Conservation (phyloP, 345 rosid genomes). For the Gossypium herbaceum region DNA sequence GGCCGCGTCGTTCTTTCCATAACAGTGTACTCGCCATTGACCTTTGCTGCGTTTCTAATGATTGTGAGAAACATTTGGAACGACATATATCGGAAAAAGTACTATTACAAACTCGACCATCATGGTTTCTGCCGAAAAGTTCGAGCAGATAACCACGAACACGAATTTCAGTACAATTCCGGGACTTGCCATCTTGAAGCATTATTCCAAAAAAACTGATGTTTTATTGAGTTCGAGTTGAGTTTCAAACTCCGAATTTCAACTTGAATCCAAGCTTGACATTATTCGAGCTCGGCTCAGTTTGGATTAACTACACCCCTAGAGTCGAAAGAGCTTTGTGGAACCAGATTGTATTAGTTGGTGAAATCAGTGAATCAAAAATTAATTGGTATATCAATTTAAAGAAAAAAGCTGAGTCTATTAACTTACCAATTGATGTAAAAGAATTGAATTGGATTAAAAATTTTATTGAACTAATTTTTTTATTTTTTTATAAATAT, state of each 20-base stretch:
- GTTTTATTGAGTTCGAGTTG: too few relatives aligned
- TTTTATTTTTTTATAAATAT: too few relatives aligned
- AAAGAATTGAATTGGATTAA: too few relatives aligned
- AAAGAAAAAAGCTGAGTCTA: fast-evolving
- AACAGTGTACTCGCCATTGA: conserved; percentile 42
- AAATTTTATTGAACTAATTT: too few relatives aligned
- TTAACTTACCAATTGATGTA: fast-evolving
- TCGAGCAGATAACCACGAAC: conserved; percentile 31
- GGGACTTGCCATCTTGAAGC: conserved; percentile 61
- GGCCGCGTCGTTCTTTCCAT: not conserved
- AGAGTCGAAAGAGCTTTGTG: too few relatives aligned
- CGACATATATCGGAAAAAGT: conserved; percentile 44
- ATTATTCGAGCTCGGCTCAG: too few relatives aligned
- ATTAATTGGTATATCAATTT: fast-evolving
- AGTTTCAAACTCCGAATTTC: too few relatives aligned
- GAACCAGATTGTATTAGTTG: too few relatives aligned
- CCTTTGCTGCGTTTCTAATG: conserved; percentile 39
- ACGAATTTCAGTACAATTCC: conserved; percentile 33
- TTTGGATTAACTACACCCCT: too few relatives aligned
- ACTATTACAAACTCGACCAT: conserved; percentile 49
- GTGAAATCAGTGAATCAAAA: too few relatives aligned
- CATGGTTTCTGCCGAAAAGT: conserved; percentile 46
- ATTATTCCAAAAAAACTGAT: conserved; percentile 20
- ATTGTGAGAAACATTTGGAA: conserved; percentile 62
- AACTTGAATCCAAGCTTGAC: too few relatives aligned